Percentiles rank a stretch among this genome's conserved stretches.
Conservation (phyloP, 2,329 filamentous ascomycete genomes). For the Phoma herbarum region DNA sequence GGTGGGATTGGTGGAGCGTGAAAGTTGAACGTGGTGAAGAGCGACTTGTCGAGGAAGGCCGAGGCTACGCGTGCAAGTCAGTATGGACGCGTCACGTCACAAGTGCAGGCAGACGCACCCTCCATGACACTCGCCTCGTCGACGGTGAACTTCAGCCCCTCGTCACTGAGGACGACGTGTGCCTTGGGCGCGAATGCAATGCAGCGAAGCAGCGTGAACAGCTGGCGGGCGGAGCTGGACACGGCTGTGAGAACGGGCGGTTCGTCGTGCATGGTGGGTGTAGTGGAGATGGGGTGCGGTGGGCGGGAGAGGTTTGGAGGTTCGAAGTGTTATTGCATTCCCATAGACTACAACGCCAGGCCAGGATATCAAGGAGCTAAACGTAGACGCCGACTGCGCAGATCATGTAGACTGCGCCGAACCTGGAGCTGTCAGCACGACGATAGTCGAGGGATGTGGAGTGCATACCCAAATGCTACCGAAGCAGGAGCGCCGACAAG, state of each 20-base stretch:
- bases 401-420: slow-evolving; percentile 98
- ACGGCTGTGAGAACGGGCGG: slow-evolving; percentile 75
- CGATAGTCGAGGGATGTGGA: not conserved
- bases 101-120: slow-evolving; percentile 60
- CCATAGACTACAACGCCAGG: slow-evolving; percentile 51
- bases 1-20: slow-evolving; percentile 59
- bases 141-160: slow-evolving; percentile 86
- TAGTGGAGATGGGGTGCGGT: slow-evolving; percentile 20
- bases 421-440: slow-evolving; percentile 61
- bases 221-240: slow-evolving; percentile 78
- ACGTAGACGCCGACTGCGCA: slow-evolving; percentile 99
- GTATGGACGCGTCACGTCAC: slow-evolving; percentile 17
- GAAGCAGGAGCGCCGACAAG: slow-evolving; percentile 87
- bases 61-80: slow-evolving; percentile 60
- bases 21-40: slow-evolving; percentile 87
- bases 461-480: slow-evolving; percentile 82
- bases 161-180: slow-evolving; percentile 79
- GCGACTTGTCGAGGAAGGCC: slow-evolving; percentile 84
- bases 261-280: slow-evolving; percentile 46
- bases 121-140: slow-evolving; percentile 93
- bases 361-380: slow-evolving; percentile 58
- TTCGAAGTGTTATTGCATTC: slow-evolving; percentile 48
- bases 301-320: slow-evolving; percentile 22
- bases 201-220: slow-evolving; percentile 72
- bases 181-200: slow-evolving; percentile 68